Base-by-base conservation (phyloP, 2,329 filamentous ascomycete genomes). In the Ampelomyces quisqualis region DNA sequence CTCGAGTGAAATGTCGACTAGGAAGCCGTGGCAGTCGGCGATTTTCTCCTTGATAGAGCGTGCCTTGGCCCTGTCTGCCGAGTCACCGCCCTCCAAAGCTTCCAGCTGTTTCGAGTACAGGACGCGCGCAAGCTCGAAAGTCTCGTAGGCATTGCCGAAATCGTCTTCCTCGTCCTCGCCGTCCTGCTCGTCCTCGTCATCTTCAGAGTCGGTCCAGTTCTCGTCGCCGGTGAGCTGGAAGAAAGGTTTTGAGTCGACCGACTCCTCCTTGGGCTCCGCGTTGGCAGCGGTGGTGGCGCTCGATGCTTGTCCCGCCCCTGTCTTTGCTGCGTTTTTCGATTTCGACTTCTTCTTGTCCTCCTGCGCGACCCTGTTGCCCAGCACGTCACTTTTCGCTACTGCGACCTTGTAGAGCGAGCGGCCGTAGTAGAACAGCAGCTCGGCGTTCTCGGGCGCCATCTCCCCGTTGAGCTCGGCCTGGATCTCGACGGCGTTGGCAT, bases 141-240 rank as follows among this genome's bases (percentile, higher is more conserved):
- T 77, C 61, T 85, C 80, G 59, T 80, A 84, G 7, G 81, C 79
- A 47, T 76, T 81, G 24, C 74, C 77, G 53, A 84, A 82, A 57
- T 85, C 81, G 50, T 83, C 79, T 4, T 81, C 78, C 9, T 77
- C 77, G 28, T 64, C 68, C 14, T 65, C 74, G 13, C 69, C 73
- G 4, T 72, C 73, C n/a, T 67, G 69, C 5, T 69, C 76, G 50
- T 76, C 81, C 35, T 82, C 83, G 34, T 88, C 85, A 6, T 85
- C 86, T 34, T 93, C 89, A 0, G 85, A 88, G 39, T 87, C 84
- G 3, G 61, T 64, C 73, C 89, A 95, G 64, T 95, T 91, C 69
- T 96, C 91, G 64, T 97, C 91, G 42, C 93, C 93, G 4, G 83
- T 86, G 64, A 98, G 95, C 57, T 95, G 88, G 68, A 98, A 96